These are phyloP conservation scores for Candida suzukii DNA, from an alignment of 805 yeast species.

Conservation along the genomic window DNA sequence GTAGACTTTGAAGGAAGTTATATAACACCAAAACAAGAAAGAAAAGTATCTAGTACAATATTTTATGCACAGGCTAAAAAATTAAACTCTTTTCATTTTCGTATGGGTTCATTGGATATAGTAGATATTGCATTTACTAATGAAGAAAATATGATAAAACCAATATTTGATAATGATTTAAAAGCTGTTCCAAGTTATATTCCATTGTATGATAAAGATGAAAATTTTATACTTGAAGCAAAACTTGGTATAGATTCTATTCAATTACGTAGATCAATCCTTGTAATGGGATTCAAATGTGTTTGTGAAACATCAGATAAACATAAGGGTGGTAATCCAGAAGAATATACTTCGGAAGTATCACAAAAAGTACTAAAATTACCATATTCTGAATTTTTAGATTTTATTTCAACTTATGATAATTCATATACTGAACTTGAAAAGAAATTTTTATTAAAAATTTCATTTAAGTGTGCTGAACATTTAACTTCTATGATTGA, in stretches of 20 bases:
- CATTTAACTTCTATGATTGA: background rate
- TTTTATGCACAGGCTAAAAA: slow-evolving; percentile 3
- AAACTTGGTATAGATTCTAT: slow-evolving; percentile 12
- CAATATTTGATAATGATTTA: slow-evolving; percentile 13
- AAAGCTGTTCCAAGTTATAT: slow-evolving; percentile 2
- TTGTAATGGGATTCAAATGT: background rate
- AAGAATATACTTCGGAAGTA: slow-evolving; percentile 3
- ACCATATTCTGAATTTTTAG: slow-evolving; percentile 6
- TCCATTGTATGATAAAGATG: slow-evolving; percentile 1
- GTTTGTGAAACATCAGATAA: background rate
- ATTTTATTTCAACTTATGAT: slow-evolving; percentile 5
- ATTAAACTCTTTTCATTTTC: slow-evolving; percentile 6
- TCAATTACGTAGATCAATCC: slow-evolving; percentile 6
- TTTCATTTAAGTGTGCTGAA: background rate
- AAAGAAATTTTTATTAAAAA: background rate
- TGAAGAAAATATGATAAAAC: slow-evolving; percentile 2
- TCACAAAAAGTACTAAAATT: slow-evolving; percentile 3
- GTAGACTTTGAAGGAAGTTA: slow-evolving; percentile 4
- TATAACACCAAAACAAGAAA: background rate
- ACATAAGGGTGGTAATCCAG: background rate
- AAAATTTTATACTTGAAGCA: background rate
- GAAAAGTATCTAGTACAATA: slow-evolving; percentile 1
- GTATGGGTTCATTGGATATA: slow-evolving; percentile 3
- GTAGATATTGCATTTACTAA: slow-evolving; percentile 10
- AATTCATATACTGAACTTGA: background rate